Conservation (phyloP, 441 rosid species). For the Croton setiger region DNA sequence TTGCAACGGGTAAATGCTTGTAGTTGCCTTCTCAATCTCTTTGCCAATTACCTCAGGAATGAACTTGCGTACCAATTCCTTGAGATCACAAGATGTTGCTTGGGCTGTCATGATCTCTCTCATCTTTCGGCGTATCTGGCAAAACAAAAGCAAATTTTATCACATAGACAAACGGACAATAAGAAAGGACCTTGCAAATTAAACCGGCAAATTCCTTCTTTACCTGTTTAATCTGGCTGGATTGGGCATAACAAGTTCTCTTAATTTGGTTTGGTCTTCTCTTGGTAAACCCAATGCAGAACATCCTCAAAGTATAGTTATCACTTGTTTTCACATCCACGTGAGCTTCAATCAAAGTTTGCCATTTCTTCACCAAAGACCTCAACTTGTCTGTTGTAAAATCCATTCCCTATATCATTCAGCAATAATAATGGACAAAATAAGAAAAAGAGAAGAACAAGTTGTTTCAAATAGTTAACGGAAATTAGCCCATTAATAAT, state of each 20-base stretch:
- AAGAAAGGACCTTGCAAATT: not conserved
- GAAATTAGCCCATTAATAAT: not conserved
- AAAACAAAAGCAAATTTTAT: not conserved
- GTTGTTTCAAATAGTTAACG: not conserved
- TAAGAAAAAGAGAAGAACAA: not conserved
- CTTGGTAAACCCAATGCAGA: conserved; percentile 89
- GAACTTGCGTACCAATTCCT: conserved; percentile 63
- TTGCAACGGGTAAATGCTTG: conserved; percentile 64
- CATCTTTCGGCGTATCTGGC: conserved; percentile 75
- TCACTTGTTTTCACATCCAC: conserved; percentile 93
- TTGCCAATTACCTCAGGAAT: conserved; percentile 69
- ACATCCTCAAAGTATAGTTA: conserved; percentile 69
- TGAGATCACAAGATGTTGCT: conserved; percentile 70
- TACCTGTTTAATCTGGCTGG: conserved; percentile 88
- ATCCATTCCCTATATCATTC: conserved; percentile 46
- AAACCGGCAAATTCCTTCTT: not conserved
- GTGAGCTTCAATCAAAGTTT: conserved; percentile 83
- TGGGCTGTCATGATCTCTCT: conserved; percentile 65
- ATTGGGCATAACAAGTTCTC: conserved; percentile 86
- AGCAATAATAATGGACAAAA: not conserved
- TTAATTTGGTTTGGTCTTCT: conserved; percentile 88
- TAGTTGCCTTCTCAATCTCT: conserved; percentile 74
- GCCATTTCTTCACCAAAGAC: conserved; percentile 90
- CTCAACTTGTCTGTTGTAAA: conserved; percentile 88
- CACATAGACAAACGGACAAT: not conserved